phyloP scores from a whole-genome alignment of 1,284 basidiomycete species.

The Ustilago hordei region DNA sequence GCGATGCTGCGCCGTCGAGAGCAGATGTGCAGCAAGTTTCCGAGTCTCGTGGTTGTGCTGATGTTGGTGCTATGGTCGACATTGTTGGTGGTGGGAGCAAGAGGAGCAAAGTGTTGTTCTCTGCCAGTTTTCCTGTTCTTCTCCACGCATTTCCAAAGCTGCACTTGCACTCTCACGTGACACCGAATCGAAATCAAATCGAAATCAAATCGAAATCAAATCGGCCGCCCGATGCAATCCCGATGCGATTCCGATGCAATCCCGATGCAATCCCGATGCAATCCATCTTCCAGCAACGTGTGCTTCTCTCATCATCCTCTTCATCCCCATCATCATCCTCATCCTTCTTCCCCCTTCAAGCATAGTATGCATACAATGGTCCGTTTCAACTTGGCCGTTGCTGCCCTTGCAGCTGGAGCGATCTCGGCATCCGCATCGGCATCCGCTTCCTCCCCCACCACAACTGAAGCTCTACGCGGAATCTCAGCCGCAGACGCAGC shows the following conservation, averaged over 20 bases:
- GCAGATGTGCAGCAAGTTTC: slow-evolving; percentile 12
- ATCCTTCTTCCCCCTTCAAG: background rate
- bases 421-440: slow-evolving; percentile 35
- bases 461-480: slow-evolving; percentile 18
- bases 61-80: slow-evolving; percentile 12
- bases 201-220: background rate
- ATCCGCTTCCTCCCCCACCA: slow-evolving; percentile 2
- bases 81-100: background rate
- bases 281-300: background rate
- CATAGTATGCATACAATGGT: slow-evolving; percentile 20
- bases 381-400: slow-evolving; percentile 34
- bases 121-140: background rate
- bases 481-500: slow-evolving; percentile 28
- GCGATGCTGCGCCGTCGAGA: slow-evolving; percentile 21
- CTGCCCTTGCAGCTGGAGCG: slow-evolving; percentile 29
- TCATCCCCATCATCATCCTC: background rate
- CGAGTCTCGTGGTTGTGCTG: slow-evolving; percentile 15
- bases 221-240: background rate
- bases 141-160: background rate
- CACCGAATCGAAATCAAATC: too few relatives aligned
- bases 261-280: background rate
- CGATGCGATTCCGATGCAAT: background rate
- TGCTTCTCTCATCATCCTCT: background rate
- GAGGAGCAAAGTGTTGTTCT: slow-evolving; percentile 15
- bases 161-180: too few relatives aligned